Conservation (phyloP, 257 asterid genomes). For the Solanum phureja region DNA sequence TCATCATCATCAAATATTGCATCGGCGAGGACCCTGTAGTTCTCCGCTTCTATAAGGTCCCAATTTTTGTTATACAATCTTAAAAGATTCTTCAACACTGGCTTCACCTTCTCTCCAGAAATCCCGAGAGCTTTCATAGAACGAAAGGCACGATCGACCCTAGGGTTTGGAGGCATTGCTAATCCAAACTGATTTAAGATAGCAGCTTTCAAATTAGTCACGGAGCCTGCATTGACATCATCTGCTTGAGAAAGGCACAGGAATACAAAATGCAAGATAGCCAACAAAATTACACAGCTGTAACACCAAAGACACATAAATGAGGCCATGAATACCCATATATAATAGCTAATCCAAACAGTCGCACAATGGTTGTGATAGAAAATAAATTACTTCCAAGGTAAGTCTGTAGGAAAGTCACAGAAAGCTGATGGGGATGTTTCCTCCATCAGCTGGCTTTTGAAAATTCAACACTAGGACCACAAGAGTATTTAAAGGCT, state of each 20-base stretch:
- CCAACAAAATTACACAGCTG: background rate
- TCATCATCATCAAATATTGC: constrained; percentile 70
- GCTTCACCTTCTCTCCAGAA: constrained; percentile 53
- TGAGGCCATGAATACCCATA: background rate
- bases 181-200: background rate
- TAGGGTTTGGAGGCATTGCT: constrained; percentile 35
- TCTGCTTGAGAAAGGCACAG: background rate
- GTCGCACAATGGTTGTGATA: background rate
- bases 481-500: background rate
- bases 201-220: background rate
- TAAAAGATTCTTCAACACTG: constrained; percentile 59
- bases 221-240: background rate
- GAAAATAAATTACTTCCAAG: background rate
- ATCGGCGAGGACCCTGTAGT: constrained; percentile 71
- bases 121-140: constrained; percentile 75
- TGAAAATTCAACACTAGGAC: background rate
- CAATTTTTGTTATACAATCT: constrained; percentile 56
- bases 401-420: background rate
- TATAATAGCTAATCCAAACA: background rate
- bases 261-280: background rate
- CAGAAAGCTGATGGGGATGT: background rate
- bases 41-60: constrained; percentile 73
- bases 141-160: constrained; percentile 40
- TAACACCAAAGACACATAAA: background rate
- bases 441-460: background rate